Evolutionary conservation across 2,329 filamentous ascomycete species (phyloP), one percentile per base, ranked within the genome.

Genomic region (Penicillium sp.): DNA sequence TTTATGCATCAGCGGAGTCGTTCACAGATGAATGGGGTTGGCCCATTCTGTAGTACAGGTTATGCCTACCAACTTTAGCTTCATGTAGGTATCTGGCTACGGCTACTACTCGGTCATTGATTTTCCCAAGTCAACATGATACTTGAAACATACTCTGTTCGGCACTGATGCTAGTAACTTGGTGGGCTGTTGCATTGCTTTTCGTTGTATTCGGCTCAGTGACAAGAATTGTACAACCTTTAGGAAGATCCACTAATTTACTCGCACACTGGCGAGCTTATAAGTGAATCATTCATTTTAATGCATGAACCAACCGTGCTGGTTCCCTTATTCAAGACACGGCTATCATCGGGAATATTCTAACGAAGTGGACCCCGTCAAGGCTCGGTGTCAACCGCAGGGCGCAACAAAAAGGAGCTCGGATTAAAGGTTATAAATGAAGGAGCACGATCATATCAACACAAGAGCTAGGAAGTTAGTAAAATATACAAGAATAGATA

Each of bases 331-430:
- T 35, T 35, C 15, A 35, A 20, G 15, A 15, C 18, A 37, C 55
- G 55, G 55, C 27, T 57, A 57, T 31, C 41, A 28, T 57, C 55
- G 55, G 55, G 40, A 29, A 23, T 33, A 38, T 10, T 47, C 31
- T 32, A 39, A 25, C 25, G 43, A 47, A 51, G 55, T 57, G 55
- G 55, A 52, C 47, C 50, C 28, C 3, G 42, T 51, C 51, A 43
- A 31, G 31, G 40, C 27, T 31, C 18, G 18, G 39, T 38, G 41
- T 50, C 49, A 48, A 18, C 28, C 27, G 12, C 25, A 50, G 41
- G 42, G 46, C 45, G 42, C 13, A 52, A 10, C 29, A 29, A 18
- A 15, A 8, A 15, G 32, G 3, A 35, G 15, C 20, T 37, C n/a
- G 35, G 33, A 28, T 7, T 10, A 10, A 24, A 23, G 40, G 40